Base-by-base conservation (phyloP, 208 protist genomes). In the Leptomonas pyrrhocoris region DNA sequence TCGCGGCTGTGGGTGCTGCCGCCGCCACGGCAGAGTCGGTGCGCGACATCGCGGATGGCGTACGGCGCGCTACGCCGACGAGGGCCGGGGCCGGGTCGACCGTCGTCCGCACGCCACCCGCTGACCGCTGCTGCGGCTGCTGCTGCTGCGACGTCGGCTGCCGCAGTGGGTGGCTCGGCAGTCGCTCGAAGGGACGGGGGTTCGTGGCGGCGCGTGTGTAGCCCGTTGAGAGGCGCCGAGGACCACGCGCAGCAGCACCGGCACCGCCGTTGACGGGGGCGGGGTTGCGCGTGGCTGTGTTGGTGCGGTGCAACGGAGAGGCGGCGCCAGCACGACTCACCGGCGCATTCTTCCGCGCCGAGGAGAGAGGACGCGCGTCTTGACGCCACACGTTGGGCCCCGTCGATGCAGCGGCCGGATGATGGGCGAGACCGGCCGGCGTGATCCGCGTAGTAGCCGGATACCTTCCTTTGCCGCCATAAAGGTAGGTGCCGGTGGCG, bases 41-140 rank as follows among this genome's bases (percentile, higher is more conserved):
- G 28, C 56, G 57, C 4, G 64, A 45, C 61, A 67, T 42, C 21
- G 64, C 27, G 0, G 64, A 77, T 0, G 64, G 64, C 6, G 64
- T 68, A 34, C 64, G 63, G 8, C 64, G 54, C 21, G 46, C 38
- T 16, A 54, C 59, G 19, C 57, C 72, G 42, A 66, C 64, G 21
- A 77, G 45, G 21, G 72, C 49, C n/a, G 72, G 72, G 9, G 72
- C 64, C 25, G 72, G 72, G 45, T 77, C 72, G 15, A 77, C 72
- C 5, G 13, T 45, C 16, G 56, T 46, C 21, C 58, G 28, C 43
- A 12, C 43, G 16, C 11, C 43, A 6, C 43, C 43, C 16, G 15
- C 23, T 40, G 11, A 5, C 49, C 0, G 48, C 63, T 25, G 23
- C 23, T 13, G 31, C 53, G 9, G 48, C 28, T 12, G 16, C 28